phyloP scores from a whole-genome alignment of 2,329 filamentous ascomycete species.

The Fusarium sp. region DNA sequence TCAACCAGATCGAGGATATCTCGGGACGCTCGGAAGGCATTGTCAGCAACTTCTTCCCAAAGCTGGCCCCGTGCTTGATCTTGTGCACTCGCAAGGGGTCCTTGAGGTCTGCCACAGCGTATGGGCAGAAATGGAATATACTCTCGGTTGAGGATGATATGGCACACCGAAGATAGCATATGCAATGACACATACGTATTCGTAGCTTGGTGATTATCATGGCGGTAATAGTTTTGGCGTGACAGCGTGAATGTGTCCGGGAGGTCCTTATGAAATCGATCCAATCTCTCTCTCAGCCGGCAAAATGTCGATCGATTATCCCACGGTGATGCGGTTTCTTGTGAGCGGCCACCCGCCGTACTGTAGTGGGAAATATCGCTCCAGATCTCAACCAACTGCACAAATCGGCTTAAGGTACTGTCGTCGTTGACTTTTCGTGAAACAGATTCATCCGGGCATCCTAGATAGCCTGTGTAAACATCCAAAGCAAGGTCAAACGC shows the following conservation, averaged over 20 bases:
- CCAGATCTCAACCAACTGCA: constrained; percentile 70
- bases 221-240: constrained; percentile 71
- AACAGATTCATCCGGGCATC: constrained; percentile 12
- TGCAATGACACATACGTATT: constrained; percentile 76
- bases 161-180: constrained; percentile 73
- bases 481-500: constrained; percentile 73
- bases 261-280: constrained; percentile 54
- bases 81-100: constrained; percentile 60
- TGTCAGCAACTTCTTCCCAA: constrained; percentile 72
- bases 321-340: constrained; percentile 69
- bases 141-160: constrained; percentile 62
- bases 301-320: constrained; percentile 65
- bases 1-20: constrained; percentile 74
- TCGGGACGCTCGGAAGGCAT: constrained; percentile 71
- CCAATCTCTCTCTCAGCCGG: constrained; percentile 63
- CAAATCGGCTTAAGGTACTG: constrained; percentile 64
- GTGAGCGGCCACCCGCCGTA: constrained; percentile 63
- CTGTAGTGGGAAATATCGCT: constrained; percentile 69
- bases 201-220: constrained; percentile 72
- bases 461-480: constrained; percentile 64
- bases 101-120: constrained; percentile 59
- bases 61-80: constrained; percentile 55
- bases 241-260: constrained; percentile 70
- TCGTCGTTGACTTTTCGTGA: constrained; percentile 52
- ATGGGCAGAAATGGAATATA: constrained; percentile 45